phyloP scores from a whole-genome alignment of 768 basidiomycete species.

The Tubosaeta sp. region DNA sequence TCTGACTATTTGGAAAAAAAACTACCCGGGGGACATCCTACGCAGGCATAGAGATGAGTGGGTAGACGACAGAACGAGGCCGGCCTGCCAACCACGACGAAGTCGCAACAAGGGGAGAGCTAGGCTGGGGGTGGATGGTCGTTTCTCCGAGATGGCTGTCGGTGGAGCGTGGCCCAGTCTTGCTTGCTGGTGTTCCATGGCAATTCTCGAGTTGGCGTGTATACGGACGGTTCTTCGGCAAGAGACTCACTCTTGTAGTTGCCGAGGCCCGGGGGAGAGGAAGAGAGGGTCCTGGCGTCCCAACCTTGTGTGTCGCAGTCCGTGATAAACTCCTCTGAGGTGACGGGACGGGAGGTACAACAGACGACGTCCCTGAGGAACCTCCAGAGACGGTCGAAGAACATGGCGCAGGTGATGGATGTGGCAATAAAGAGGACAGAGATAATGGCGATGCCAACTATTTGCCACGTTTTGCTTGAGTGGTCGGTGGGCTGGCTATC shows the following conservation, averaged over 20 bases:
- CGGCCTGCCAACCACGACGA: slow-evolving; percentile 13
- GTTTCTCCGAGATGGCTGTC: slow-evolving; percentile 20
- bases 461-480: slow-evolving; percentile 57
- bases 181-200: slow-evolving; percentile 22
- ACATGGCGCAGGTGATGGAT: slow-evolving; percentile 53
- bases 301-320: slow-evolving; percentile 63
- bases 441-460: slow-evolving; percentile 64
- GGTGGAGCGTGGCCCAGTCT: slow-evolving; percentile 13
- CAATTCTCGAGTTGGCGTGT: slow-evolving; percentile 16
- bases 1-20: slow-evolving; percentile 51
- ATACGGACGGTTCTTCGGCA: not conserved
- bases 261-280: slow-evolving; percentile 2
- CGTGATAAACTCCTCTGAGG: slow-evolving; percentile 53
- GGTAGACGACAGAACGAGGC: not conserved
- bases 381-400: slow-evolving; percentile 70
- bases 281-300: slow-evolving; percentile 32
- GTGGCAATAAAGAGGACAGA: slow-evolving; percentile 55
- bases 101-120: not conserved
- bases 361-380: slow-evolving; percentile 51
- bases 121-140: slow-evolving; percentile 8
- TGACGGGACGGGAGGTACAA: slow-evolving; percentile 31
- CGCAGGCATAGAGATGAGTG: not conserved
- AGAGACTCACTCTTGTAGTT: slow-evolving; percentile 1
- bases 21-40: slow-evolving; percentile 20
- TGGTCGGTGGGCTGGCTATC: slow-evolving; percentile 28